Conservation (phyloP, 2,329 filamentous ascomycete species). For the Lecanicillium sp. region DNA sequence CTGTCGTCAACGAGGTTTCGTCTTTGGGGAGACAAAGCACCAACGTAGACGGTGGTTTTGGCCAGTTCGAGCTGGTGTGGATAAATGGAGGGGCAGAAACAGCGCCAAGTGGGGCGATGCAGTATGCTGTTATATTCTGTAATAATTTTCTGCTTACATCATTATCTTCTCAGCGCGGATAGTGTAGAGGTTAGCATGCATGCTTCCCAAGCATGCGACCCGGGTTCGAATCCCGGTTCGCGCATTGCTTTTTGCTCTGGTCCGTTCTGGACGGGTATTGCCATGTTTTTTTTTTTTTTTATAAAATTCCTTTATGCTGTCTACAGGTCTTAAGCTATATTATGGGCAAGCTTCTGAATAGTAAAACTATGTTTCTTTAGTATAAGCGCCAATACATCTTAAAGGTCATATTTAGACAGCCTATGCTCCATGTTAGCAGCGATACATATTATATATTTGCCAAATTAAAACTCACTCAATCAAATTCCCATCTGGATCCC, state of each 20-base stretch:
- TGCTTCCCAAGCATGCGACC: constrained; percentile 11
- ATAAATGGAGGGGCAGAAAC: constrained; percentile 2
- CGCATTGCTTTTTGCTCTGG: constrained; percentile 2
- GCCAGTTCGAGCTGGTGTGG: no score
- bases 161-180: constrained; percentile 7
- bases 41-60: no score
- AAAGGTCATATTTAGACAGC: constrained; percentile 9
- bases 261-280: not conserved
- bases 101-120: not conserved
- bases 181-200: constrained; percentile 11
- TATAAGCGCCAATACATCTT: no score
- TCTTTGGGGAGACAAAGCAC: no score
- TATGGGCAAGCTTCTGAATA: no score
- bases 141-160: constrained; percentile 1
- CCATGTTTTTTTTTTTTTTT: not conserved
- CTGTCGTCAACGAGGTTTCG: no score
- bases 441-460: not conserved
- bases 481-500: constrained; percentile 54
- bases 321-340: no score
- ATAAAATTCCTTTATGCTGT: no score
- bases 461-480: constrained; percentile 42
- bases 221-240: constrained; percentile 11
- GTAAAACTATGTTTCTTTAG: no score
- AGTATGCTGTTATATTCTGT: not conserved
- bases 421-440: constrained; percentile 3